phyloP scores from a whole-genome alignment of 2,329 filamentous ascomycete species.

The Apiospora marii region DNA sequence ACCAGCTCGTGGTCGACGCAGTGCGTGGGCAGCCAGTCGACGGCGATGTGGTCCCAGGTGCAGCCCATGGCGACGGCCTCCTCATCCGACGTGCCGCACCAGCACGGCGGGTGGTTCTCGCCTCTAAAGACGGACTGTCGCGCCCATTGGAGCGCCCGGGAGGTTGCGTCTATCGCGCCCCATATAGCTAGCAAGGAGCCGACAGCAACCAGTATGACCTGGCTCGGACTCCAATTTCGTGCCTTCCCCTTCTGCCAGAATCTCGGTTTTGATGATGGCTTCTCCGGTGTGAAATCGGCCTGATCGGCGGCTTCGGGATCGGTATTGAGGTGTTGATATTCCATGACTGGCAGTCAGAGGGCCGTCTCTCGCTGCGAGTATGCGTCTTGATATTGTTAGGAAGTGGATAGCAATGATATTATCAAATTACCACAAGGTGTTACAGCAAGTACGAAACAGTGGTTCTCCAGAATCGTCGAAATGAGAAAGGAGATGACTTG shows the following conservation, averaged over 20 bases:
- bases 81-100: slow-evolving; percentile 10
- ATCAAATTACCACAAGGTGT: too few relatives aligned
- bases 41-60: slow-evolving; percentile 19
- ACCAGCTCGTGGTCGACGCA: slow-evolving; percentile 7
- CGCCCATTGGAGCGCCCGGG: neutral
- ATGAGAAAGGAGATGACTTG: neutral
- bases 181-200: neutral
- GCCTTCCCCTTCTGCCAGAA: neutral
- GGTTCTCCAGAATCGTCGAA: neutral
- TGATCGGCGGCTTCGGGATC: neutral
- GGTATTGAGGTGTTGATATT: neutral
- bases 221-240: neutral
- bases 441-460: neutral
- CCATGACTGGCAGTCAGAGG: neutral
- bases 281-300: neutral
- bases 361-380: neutral
- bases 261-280: neutral
- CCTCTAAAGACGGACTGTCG: neutral
- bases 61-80: slow-evolving; percentile 20
- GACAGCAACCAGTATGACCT: neutral
- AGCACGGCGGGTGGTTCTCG: neutral
- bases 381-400: neutral
- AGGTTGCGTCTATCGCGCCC: neutral
- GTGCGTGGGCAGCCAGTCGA: slow-evolving; percentile 11
- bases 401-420: neutral